These are phyloP conservation scores for Madurella mycetomatis DNA, from an alignment of 2,329 filamentous ascomycete genomes.

Conservation along the genomic window DNA sequence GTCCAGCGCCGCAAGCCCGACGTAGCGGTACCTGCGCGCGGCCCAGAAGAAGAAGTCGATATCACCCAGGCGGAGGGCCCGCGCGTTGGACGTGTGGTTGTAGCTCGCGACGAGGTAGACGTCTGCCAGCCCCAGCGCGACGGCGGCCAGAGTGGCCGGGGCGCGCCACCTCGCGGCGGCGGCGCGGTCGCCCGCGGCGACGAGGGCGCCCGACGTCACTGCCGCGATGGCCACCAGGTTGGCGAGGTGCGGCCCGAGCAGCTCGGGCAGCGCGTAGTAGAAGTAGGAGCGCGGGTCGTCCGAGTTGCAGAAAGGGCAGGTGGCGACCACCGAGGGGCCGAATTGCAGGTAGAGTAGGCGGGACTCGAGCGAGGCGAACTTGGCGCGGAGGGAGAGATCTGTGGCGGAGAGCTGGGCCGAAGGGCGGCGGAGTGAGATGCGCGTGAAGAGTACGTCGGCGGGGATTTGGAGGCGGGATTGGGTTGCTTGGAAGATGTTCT, in stretches of 20 bases:
- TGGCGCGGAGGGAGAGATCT: constrained; percentile 63
- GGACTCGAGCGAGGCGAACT: constrained; percentile 67
- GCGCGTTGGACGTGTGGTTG: constrained; percentile 60
- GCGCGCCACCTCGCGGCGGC: constrained; percentile 66
- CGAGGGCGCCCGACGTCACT: constrained; percentile 63
- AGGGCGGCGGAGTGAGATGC: constrained; percentile 58
- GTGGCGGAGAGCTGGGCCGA: constrained; percentile 41
- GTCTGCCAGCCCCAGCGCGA: constrained; percentile 59
- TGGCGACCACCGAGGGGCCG: constrained; percentile 67
- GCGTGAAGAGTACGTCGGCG: constrained; percentile 73
- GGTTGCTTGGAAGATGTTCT: constrained; percentile 77
- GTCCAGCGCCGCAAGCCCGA: constrained; percentile 63
- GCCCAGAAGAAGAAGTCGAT: constrained; percentile 70
- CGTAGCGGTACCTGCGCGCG: constrained; percentile 56
- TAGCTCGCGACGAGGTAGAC: constrained; percentile 62
- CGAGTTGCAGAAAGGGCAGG: constrained; percentile 78
- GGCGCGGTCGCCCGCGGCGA: constrained; percentile 43
- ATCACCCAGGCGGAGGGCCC: constrained; percentile 57
- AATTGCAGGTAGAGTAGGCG: constrained; percentile 78
- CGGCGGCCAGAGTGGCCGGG: constrained; percentile 60
- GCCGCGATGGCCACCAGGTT: constrained; percentile 70
- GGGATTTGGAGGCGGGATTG: constrained; percentile 79
- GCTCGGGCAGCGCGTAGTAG: constrained; percentile 70
- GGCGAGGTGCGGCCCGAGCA: constrained; percentile 72
- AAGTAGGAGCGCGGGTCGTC: constrained; percentile 68